A percentile compares a stretch with the other conserved stretches of the same genome.
Conservation (phyloP, 257 asterid genomes). For the Solanum stenotomum region DNA sequence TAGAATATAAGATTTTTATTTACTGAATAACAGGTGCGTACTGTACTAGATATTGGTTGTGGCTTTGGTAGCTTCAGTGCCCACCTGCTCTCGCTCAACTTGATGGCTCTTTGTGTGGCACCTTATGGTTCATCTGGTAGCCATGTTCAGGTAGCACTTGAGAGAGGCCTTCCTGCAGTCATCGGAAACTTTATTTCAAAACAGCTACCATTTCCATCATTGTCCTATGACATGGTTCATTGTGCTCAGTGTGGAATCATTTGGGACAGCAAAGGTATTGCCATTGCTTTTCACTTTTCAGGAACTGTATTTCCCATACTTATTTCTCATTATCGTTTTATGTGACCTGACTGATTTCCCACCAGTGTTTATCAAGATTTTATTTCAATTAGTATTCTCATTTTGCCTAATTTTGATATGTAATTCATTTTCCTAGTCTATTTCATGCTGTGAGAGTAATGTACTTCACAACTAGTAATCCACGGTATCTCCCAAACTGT, state of each 20-base stretch:
- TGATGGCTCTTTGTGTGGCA: conserved; percentile 94
- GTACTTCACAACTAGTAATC: not conserved
- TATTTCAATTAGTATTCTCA: not conserved
- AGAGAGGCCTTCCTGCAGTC: conserved; percentile 98
- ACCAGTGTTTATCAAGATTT: not conserved
- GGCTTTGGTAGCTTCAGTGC: conserved; percentile 98
- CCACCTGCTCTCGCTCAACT: conserved; percentile 74
- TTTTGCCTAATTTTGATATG: not conserved
- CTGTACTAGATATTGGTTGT: conserved; percentile 87
- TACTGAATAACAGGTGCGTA: conserved; percentile 63
- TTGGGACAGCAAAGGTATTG: conserved; percentile 88
- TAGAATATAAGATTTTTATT: conserved; percentile 2
- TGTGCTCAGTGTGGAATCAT: conserved; percentile 88
- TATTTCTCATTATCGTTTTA: not conserved
- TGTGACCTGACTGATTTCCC: not conserved
- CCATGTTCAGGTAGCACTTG: conserved; percentile 95
- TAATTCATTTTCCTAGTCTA: not conserved
- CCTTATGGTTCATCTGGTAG: conserved; percentile 89
- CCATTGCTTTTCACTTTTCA: not conserved
- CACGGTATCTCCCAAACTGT: not conserved
- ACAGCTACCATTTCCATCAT: conserved; percentile 90
- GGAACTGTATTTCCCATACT: not conserved
- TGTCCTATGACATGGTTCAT: conserved; percentile 95
- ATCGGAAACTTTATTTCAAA: conserved; percentile 72
- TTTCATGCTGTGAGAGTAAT: not conserved